Base-by-base conservation (phyloP, 208 protist genomes). In the Leptomonas pyrrhocoris region DNA sequence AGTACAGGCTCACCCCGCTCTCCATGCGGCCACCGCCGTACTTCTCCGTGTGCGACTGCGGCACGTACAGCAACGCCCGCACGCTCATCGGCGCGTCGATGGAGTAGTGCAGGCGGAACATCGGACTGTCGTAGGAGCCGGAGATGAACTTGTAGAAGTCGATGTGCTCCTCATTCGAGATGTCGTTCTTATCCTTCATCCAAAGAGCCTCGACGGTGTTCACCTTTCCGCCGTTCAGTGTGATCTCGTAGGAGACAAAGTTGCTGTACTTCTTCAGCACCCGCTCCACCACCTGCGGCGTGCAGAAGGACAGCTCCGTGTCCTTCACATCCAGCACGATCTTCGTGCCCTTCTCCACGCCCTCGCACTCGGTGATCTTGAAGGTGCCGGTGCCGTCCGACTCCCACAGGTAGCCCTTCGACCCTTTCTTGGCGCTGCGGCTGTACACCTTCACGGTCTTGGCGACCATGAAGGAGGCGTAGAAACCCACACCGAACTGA, bases 401-500 rank as follows among this genome's bases (percentile, higher is more conserved):
- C 73, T 97, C 91, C 97, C 97, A 99, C 30, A 95, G 57, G 75
- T 98, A 98, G n/a, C 95, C 97, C 65, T 96, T 93, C 62, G 78
- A 78, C 23, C 77, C 93, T 55, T 94, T 89, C 61, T 94, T 90
- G 57, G 85, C 86, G 54, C 84, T 96, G 50, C 93, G 82, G 15
- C 93, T 93, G 85, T 96, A 98, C 11, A 99, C 95, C 43, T 84
- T 93, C 18, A 99, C 95, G 27, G 85, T 80, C 56, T 98, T 93
- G n/a, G 96, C 90, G 21, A 99, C 97, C 96, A 99, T 99, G 78
- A 99, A 99, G 57, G 83, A 88, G 1, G 92, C 88, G 75, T 99
- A 99, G 81, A 99, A 99, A 66, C 98, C 98, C 42, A 99, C 98
- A 77, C 98, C 98, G 79, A 99, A 99, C 89, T 99, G 97, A 65